Evolutionary conservation across 805 yeast species (phyloP).

Genomic region (Lipomyces sp.): DNA sequence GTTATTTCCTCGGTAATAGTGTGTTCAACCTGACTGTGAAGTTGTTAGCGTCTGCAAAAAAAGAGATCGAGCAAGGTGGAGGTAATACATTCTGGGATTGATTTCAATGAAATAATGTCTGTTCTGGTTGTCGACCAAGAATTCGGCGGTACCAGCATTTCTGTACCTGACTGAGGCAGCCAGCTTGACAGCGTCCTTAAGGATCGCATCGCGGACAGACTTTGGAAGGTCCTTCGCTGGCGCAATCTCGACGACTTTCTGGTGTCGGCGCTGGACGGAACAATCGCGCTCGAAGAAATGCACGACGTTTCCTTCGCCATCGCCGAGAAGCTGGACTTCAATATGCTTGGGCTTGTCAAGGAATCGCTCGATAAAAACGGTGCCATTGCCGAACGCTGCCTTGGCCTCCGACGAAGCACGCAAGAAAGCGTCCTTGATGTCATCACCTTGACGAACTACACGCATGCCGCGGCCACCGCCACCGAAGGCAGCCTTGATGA

Average conservation of each 20-base stretch:
- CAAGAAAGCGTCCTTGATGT: constrained; percentile 84
- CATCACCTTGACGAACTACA: constrained; percentile 96
- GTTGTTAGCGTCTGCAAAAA: background rate
- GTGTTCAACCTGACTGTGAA: constrained; percentile 83
- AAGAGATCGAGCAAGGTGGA: background rate
- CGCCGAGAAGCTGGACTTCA: constrained; percentile 95
- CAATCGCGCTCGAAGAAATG: constrained; percentile 98
- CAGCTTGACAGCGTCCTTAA: constrained; percentile 91
- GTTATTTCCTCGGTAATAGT: constrained; percentile 99
- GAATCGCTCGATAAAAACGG: constrained; percentile 96
- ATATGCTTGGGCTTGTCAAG: constrained; percentile 95
- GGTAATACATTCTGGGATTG: constrained; percentile 76
- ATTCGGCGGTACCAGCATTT: constrained; percentile 99
- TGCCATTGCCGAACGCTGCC: constrained; percentile 97
- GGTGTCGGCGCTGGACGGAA: constrained; percentile 99
- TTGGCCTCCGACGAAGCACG: constrained; percentile 95
- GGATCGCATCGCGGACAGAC: constrained; percentile 85
- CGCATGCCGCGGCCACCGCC: constrained; percentile 99
- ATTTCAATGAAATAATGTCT: constrained; percentile 97
- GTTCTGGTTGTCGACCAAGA: constrained; percentile 88
- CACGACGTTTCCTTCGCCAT: constrained; percentile 89
- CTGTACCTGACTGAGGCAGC: constrained; percentile 88
- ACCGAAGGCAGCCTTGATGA: constrained; percentile 98
- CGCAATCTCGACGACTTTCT: constrained; percentile 97
- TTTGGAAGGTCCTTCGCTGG: constrained; percentile 91